Evolutionary conservation across 805 yeast species (phyloP).

Genomic region (Crinitomyces ghanaensis): DNA sequence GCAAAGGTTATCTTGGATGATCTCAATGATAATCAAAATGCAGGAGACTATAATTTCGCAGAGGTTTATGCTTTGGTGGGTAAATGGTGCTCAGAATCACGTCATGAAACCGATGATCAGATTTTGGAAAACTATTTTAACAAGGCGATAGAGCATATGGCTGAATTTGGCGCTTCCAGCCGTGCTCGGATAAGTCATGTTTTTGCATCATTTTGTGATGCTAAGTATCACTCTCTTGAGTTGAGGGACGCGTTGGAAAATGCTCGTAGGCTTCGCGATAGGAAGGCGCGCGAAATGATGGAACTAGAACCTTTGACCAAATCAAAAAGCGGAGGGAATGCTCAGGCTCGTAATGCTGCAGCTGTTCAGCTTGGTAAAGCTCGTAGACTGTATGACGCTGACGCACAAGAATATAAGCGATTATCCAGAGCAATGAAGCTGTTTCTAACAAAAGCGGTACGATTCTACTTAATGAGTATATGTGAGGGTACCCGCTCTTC

Average conservation of each 20-base stretch:
- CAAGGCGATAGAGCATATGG: slow-evolving; percentile 26
- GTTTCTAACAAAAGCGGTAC: slow-evolving; percentile 45
- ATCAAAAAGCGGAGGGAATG: too few species aligned
- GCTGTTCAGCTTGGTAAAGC: slow-evolving; percentile 19
- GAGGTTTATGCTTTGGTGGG: slow-evolving; percentile 23
- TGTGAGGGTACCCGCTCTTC: too few species aligned
- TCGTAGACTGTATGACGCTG: slow-evolving; percentile 32
- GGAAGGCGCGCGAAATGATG: slow-evolving; percentile 29
- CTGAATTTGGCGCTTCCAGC: slow-evolving; percentile 12
- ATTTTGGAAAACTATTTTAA: slow-evolving; percentile 49
- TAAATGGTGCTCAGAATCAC: slow-evolving; percentile 61
- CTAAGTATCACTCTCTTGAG: slow-evolving; percentile 39
- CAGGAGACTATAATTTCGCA: slow-evolving; percentile 1
- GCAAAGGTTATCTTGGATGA: too few species aligned
- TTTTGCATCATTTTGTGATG: slow-evolving; percentile 65
- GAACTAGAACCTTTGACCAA: slow-evolving; percentile 41
- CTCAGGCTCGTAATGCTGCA: neutral
- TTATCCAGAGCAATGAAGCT: slow-evolving; percentile 29
- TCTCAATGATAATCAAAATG: slow-evolving; percentile 5
- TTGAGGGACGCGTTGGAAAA: slow-evolving; percentile 16
- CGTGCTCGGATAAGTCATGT: slow-evolving; percentile 41
- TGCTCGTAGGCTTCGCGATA: slow-evolving; percentile 1
- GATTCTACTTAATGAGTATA: too few species aligned
- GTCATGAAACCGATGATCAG: slow-evolving; percentile 50
- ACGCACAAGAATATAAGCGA: slow-evolving; percentile 34